Base-by-base conservation (phyloP, 306 rosid genomes). In the Cyclanthera cordifolia region DNA sequence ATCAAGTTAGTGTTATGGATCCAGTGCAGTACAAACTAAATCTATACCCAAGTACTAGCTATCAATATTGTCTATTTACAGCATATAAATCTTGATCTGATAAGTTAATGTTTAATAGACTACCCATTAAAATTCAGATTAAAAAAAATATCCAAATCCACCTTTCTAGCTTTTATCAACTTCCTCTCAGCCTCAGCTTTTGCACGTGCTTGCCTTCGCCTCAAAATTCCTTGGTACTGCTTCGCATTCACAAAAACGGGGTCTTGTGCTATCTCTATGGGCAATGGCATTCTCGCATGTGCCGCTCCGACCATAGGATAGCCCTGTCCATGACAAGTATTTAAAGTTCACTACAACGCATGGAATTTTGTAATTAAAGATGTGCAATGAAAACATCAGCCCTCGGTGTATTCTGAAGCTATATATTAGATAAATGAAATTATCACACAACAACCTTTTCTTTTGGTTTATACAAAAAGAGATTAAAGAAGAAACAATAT, bases 181-280 rank as follows among this genome's bases (percentile, higher is more conserved):
- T 90, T 93, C 89, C 19, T 90, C 79, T 90, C 95, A 71, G 87
- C 91, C 82, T 93, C 99, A 28, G 99, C 99, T 79, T 93, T 93
- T 20, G 99, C 97, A 39, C 95, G 96, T 64, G 99, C 99, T 76
- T 90, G 91, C 79, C 99, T 87, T 54, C 96, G 86, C 90, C 99
- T 82, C 58, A 93, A 83, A 84, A 93, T 93, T 71, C 96, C 99
- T 78, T 86, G 95, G 95, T 90, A 93, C 73, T 93, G 99, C 71
- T 93, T 93, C 24, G 99, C 99, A 72, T 93, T 93, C 77, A 93
- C 99, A 70, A 86, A 93, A 53, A 93, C 99, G 72, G 99, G 99
- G 71, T 93, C 99, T 69, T 93, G 99, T 60, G 95, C 83, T 89
- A 90, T 86, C 86, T 93, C 99, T 28, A 84, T 91, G 60, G 95